Evolutionary conservation across 179 eudicot species (phyloP).

Genomic region (Beta lomatogona): DNA sequence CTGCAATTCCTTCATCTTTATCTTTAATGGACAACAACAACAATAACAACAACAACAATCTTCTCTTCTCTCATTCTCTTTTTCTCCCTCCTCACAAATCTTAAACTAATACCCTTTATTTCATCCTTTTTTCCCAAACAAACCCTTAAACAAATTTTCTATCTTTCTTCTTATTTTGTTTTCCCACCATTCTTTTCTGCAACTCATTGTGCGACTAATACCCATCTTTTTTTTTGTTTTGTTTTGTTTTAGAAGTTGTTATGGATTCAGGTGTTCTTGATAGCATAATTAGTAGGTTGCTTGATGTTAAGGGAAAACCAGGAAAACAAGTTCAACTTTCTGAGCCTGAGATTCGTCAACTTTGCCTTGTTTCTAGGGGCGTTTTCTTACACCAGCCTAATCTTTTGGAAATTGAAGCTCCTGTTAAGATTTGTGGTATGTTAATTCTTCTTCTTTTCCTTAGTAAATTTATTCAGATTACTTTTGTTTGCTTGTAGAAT

Average conservation of each 20-base stretch:
- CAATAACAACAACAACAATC: too few relatives aligned
- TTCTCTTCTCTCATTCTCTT: too few relatives aligned
- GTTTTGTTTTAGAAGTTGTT: background rate
- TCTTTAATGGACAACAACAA: too few relatives aligned
- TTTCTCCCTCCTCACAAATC: too few relatives aligned
- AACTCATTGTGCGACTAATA: too few relatives aligned
- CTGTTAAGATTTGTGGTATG: constrained; percentile 68
- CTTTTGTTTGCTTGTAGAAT: background rate
- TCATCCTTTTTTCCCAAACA: background rate
- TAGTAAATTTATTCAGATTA: background rate
- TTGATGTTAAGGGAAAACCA: constrained; percentile 60
- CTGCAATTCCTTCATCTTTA: too few relatives aligned
- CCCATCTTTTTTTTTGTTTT: background rate
- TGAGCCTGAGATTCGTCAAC: constrained; percentile 69
- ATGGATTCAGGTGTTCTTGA: constrained; percentile 46
- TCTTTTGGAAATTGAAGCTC: constrained; percentile 69
- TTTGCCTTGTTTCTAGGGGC: constrained; percentile 52
- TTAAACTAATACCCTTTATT: too few relatives aligned
- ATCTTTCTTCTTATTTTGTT: background rate
- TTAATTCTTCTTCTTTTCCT: background rate
- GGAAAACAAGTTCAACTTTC: constrained; percentile 77
- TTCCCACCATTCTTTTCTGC: background rate
- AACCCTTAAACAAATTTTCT: background rate
- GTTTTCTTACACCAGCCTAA: constrained; percentile 62
- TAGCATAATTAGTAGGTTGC: constrained; percentile 62